Conservation (phyloP, 2,329 filamentous ascomycete species). For the Teratosphaeria nubilosa region DNA sequence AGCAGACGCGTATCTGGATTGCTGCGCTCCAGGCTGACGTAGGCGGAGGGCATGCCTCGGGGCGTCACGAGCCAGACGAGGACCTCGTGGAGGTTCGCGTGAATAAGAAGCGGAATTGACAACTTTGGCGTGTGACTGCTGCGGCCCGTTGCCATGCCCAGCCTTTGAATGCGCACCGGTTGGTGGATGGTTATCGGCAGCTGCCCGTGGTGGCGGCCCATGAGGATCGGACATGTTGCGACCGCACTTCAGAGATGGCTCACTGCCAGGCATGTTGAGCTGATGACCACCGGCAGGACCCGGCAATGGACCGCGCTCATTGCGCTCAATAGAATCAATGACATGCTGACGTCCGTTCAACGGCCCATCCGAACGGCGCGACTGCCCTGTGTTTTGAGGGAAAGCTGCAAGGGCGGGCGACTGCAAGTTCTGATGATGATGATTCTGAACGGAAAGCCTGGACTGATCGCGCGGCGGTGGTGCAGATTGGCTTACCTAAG, state of each 20-base stretch:
- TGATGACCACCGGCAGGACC: neutral
- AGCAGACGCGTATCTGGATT: neutral
- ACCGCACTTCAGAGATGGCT: neutral
- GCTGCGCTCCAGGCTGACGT: neutral
- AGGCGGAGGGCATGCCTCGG: neutral
- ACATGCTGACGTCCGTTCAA: neutral
- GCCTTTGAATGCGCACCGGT: neutral
- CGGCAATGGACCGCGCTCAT: neutral
- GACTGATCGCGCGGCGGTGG: neutral
- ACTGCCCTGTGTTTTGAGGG: neutral
- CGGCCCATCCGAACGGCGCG: neutral
- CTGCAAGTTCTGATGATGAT: neutral
- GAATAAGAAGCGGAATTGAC: conserved; percentile 3
- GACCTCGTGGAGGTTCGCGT: neutral
- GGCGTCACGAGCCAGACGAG: neutral
- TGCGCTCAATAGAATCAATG: conserved; percentile 1
- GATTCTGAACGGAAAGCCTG: neutral
- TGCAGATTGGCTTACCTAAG: neutral
- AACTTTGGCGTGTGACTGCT: neutral
- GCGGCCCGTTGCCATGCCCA: neutral
- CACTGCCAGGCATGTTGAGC: neutral
- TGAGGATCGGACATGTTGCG: neutral
- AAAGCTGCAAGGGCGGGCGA: neutral
- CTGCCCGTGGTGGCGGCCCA: neutral
- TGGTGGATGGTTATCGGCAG: neutral